Evolutionary conservation across 768 basidiomycete genomes (phyloP), one percentile per base, ranked within the genome.

Genomic region (Termitomyces sp.): DNA sequence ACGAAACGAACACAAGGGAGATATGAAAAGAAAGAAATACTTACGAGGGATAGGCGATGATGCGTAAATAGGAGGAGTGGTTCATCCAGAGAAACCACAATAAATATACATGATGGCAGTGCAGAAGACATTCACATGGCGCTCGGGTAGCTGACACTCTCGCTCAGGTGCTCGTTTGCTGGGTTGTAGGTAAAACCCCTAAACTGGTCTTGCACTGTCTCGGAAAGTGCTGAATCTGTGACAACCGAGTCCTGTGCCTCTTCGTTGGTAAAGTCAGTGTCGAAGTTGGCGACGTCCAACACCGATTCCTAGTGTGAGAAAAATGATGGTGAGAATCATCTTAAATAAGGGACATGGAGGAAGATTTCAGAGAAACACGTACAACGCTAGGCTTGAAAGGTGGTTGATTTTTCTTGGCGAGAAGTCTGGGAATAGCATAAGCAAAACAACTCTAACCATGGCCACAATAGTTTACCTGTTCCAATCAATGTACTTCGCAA

Each of bases 191-290:
- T 93, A 74, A 94, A 94, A 28, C 91, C 91, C 65, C 81, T 78
- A 81, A 98, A 98, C 70, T 95, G 93, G 66, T 94, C 93, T 70
- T 99, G 96, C 2, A 99, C 94, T 0, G 95, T 98, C 77, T 97
- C 91, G 16, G 92, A 94, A 38, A 99, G 76, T 28, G 84, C 87
- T 3, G 92, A 94, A 66, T 94, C 93, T 62, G 91, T 92, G 40
- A 99, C 96, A 55, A 98, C 94, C 1, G 93, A 95, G 72, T 99
- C 96, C 65, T 92, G 86, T 2, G 95, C 90, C 56, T 92, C 88
- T 70, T 99, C 96, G 60, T 88, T 91, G 30, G 95, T 98, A 69
- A 99, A 99, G 71, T 98, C 96, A 26, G 93, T 83, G 71, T 98
- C 97, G 74, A 99, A 98, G 78, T 98, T 94, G 57, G 88, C 92